Percentiles rank a stretch among this genome's conserved stretches.
Conservation (phyloP, 805 yeast species). For the Yamadazyma akitaensis region DNA sequence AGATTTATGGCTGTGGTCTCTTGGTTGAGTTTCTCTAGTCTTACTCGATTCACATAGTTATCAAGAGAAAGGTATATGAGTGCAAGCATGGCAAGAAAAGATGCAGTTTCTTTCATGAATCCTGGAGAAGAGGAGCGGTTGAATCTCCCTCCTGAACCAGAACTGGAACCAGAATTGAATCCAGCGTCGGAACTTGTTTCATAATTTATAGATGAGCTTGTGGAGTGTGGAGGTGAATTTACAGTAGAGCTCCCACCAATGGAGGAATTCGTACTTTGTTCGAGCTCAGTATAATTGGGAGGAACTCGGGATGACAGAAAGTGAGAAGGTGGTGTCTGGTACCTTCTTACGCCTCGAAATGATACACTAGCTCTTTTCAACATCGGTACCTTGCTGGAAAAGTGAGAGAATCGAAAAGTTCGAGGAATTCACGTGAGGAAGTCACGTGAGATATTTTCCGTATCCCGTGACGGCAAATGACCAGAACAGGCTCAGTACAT, state of each 20-base stretch:
- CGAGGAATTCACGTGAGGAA: not conserved
- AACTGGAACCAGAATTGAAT: not conserved
- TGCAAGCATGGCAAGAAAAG: constrained; percentile 41
- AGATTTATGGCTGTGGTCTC: constrained; percentile 37
- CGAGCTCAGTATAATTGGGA: constrained; percentile 11
- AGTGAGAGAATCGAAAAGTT: not conserved
- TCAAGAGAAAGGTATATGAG: constrained; percentile 51
- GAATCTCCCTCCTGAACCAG: not conserved
- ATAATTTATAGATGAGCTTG: no score
- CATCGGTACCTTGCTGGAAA: not conserved
- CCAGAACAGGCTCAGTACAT: no score
- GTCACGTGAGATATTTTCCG: not conserved
- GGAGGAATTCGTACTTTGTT: not conserved
- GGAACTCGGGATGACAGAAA: constrained; percentile 22
- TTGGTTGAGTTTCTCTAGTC: constrained; percentile 30
- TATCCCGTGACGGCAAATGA: no score
- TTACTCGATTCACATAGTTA: constrained; percentile 42
- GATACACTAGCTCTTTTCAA: not conserved
- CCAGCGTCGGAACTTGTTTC: not conserved
- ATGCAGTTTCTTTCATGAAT: constrained; percentile 35
- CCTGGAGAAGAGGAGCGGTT: not conserved
- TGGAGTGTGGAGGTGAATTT: not conserved
- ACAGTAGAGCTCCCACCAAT: not conserved
- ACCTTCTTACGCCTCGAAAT: not conserved
- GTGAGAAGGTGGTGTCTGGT: constrained; percentile 22